Evolutionary conservation across 116 monocot species (phyloP).

Genomic region (Dioscorea cayenensis): DNA sequence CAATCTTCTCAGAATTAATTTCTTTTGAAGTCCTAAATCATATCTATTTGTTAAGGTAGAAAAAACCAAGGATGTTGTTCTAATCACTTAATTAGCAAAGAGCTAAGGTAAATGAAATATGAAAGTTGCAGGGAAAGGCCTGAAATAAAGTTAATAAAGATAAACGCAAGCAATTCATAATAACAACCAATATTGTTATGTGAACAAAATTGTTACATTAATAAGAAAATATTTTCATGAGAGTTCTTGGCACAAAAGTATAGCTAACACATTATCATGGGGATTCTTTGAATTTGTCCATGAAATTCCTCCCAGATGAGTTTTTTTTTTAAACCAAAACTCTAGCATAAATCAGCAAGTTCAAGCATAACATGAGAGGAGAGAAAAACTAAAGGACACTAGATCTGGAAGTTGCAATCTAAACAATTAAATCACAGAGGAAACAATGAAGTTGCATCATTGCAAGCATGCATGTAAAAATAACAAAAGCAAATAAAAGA

Average conservation of each 20-base stretch:
- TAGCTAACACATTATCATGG: slow-evolving; percentile 47
- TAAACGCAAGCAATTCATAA: neutral
- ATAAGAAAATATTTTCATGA: neutral
- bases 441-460: neutral
- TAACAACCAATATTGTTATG: neutral
- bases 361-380: neutral
- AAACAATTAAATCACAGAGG: neutral
- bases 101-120: no score
- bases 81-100: no score
- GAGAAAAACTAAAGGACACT: no score
- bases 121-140: no score
- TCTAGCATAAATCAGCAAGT: neutral
- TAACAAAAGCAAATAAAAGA: no score
- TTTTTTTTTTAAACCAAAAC: no score
- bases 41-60: neutral
- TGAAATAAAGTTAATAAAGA: no score
- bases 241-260: neutral
- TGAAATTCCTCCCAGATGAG: slow-evolving; percentile 63
- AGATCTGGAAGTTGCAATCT: no score
- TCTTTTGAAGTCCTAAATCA: neutral
- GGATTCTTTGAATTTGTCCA: slow-evolving; percentile 83
- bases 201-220: neutral
- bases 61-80: neutral
- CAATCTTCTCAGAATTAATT: neutral
- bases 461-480: neutral